These are phyloP conservation scores for Lentinula sp. DNA, from an alignment of 768 basidiomycete genomes.

Conservation along the genomic window DNA sequence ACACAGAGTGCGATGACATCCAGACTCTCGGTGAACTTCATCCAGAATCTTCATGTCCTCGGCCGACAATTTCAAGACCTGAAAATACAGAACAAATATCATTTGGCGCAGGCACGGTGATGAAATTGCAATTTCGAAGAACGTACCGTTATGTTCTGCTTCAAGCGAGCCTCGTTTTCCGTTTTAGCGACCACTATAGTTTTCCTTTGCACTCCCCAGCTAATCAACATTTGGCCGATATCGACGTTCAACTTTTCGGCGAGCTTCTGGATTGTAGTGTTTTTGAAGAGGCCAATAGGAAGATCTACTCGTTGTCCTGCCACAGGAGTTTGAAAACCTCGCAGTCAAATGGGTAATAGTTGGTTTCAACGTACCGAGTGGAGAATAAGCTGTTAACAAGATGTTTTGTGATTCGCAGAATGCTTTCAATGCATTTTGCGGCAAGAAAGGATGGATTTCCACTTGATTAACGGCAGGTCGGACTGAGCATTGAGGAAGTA, in stretches of 20 bases:
- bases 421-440: conserved; percentile 34
- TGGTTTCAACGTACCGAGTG: conserved; percentile 29
- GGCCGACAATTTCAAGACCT: background rate
- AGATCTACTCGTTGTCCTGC: too few species aligned
- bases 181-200: conserved; percentile 45
- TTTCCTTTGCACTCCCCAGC: conserved; percentile 24
- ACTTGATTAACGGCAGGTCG: conserved; percentile 24
- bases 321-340: too few species aligned
- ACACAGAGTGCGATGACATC: conserved; percentile 20
- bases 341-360: too few species aligned
- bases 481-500: background rate
- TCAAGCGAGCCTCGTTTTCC: conserved; percentile 15
- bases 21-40: conserved; percentile 23
- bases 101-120: too few species aligned
- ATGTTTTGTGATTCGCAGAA: conserved; percentile 39
- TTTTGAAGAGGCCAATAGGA: conserved; percentile 13
- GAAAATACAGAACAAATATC: too few species aligned
- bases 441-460: conserved; percentile 42
- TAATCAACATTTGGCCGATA: conserved; percentile 39
- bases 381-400: conserved; percentile 50
- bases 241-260: conserved; percentile 31
- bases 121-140: too few species aligned
- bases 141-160: too few species aligned
- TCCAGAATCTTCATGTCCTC: conserved; percentile 28
- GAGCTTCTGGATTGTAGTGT: conserved; percentile 25